Percentiles rank a stretch among this genome's conserved stretches.
phyloP scores from a whole-genome alignment of 2,329 filamentous ascomycete species.

The Calonectria leucothoes region DNA sequence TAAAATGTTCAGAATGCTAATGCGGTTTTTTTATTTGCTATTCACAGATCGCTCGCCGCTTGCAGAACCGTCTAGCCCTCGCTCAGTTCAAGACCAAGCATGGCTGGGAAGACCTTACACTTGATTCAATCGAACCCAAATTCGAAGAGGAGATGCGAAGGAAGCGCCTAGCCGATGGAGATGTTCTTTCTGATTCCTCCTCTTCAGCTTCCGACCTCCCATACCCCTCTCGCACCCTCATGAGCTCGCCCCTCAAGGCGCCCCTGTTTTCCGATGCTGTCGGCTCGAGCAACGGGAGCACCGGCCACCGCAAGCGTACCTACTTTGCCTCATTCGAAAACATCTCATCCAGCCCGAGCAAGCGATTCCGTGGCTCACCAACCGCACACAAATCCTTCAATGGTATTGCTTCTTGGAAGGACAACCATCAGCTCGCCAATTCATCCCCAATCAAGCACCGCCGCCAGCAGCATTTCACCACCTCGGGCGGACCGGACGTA shows the following conservation, averaged over 20 bases:
- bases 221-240: constrained; percentile 75
- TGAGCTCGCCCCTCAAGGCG: constrained; percentile 87
- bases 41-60: constrained; percentile 85
- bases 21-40: constrained; percentile 27
- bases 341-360: constrained; percentile 68
- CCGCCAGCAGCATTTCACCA: constrained; percentile 80
- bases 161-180: constrained; percentile 76
- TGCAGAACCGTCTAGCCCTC: constrained; percentile 93
- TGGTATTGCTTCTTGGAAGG: constrained; percentile 77
- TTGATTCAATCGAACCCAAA: constrained; percentile 87
- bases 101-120: constrained; percentile 90
- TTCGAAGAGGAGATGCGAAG: constrained; percentile 83
- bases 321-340: constrained; percentile 70
- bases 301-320: constrained; percentile 72
- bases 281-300: constrained; percentile 75
- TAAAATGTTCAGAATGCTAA: constrained; percentile 25
- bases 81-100: constrained; percentile 98
- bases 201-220: constrained; percentile 84
- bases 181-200: constrained; percentile 87
- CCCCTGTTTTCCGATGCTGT: constrained; percentile 88
- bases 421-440: constrained; percentile 79
- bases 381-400: constrained; percentile 68
- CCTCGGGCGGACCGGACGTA: constrained; percentile 75
- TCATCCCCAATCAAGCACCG: constrained; percentile 88
- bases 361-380: constrained; percentile 76